Base-by-base conservation (phyloP, 2,329 filamentous ascomycete species). In the Fusarium buxicola region DNA sequence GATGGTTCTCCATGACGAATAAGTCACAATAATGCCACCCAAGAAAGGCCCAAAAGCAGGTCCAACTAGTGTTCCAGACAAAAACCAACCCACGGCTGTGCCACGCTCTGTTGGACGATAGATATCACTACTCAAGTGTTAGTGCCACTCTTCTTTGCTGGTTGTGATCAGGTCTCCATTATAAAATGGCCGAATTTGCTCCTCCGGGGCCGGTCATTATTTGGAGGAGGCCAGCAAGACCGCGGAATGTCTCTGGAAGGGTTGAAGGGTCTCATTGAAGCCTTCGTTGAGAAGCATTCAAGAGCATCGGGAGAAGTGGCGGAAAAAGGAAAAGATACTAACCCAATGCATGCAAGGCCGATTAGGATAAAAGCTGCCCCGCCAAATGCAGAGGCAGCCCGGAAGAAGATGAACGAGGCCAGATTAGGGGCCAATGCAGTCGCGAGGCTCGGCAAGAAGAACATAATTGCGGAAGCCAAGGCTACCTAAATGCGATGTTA, bases 21-120 rank as follows among this genome's bases (percentile, higher is more conserved):
- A 92, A 0, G 90, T 93, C 13, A 93, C 89, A 46, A 94, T 91
- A 39, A 92, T 87, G 21, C 90, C 91, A 51, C 91, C 86, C 9
- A 93, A 79, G 68, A 92, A 90, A 1, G 86, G 85, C 0, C 90
- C 89, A 69, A 90, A 81, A 1, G 87, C 88, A 7, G 91, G 90
- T 0, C 90, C 91, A 40, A 92, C 86, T 0, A 93, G 78, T 0
- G 88, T 91, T 0, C 90, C 90, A 0, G 83, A 86, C 34, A 92
- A 74, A 68, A 92, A 92, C 87, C 88, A 93, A 1, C 89, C 87
- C 10, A 92, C 83, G 2, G 89, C 90, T 3, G 89, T 92, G 3
- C 86, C 91, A 24, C 91, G 84, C 63, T 91, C 87, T 0, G 86
- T 87, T 4, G 87, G 86, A 2, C 85, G 83, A 65, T 88, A 89